phyloP scores from a whole-genome alignment of 2,329 filamentous ascomycete genomes.

The Cladophialophora chaetospira region DNA sequence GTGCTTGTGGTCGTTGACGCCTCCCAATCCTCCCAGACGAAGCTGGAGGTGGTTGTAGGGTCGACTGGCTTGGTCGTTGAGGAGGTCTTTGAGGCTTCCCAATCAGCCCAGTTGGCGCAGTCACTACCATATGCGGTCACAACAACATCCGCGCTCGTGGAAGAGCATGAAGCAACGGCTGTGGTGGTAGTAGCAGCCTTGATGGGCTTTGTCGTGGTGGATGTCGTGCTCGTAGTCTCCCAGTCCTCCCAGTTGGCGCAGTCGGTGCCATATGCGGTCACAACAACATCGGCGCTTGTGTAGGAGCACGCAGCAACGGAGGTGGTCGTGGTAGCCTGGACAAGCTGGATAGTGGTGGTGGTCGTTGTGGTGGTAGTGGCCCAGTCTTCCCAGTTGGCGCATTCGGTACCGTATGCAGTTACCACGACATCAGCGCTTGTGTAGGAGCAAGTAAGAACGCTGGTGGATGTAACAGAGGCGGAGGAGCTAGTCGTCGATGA shows the following conservation, averaged over 20 bases:
- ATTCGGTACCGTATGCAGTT: no score
- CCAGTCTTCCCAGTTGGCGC: constrained; percentile 2
- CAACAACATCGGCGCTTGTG: no score
- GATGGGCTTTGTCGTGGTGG: neutral
- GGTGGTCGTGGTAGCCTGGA: constrained; percentile 3
- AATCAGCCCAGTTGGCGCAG: constrained; percentile 1
- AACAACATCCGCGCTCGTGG: no score
- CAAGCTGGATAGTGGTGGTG: neutral
- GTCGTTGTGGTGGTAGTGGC: neutral
- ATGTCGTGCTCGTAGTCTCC: neutral
- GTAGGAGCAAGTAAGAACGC: no score
- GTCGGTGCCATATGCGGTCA: no score
- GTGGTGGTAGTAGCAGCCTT: neutral
- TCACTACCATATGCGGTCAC: no score
- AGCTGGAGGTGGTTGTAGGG: constrained; percentile 6
- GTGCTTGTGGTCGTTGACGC: constrained; percentile 4
- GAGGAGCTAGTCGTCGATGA: neutral
- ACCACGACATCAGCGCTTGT: no score
- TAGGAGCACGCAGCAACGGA: no score
- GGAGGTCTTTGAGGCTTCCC: neutral
- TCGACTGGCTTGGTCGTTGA: neutral
- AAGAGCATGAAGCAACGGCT: no score
- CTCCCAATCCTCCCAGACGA: constrained; percentile 19
- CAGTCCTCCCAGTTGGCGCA: constrained; percentile 1
- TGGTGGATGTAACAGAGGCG: neutral